Conservation (phyloP, 164 flowering plant genomes). For the Santalum album region DNA sequence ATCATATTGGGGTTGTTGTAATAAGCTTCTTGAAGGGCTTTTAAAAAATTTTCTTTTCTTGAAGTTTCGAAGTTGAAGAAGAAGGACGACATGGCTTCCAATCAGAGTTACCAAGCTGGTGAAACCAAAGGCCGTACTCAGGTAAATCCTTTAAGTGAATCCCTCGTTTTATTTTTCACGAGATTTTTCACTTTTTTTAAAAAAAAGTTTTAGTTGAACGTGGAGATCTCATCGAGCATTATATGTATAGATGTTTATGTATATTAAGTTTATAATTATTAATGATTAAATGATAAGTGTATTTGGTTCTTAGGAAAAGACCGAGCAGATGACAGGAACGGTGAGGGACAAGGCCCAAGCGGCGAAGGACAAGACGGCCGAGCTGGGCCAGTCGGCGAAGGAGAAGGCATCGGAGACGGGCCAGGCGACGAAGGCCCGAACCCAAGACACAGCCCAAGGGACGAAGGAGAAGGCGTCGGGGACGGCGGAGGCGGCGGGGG, state of each 20-base stretch:
- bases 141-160: constrained; percentile 14
- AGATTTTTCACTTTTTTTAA: background rate
- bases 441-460: background rate
- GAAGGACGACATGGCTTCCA: too few relatives aligned
- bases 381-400: constrained; percentile 15
- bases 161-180: background rate
- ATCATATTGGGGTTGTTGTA: too few relatives aligned
- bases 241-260: too few relatives aligned
- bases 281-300: too few relatives aligned
- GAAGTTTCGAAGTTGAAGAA: too few relatives aligned
- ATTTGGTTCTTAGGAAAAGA: constrained; percentile 22
- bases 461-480: constrained; percentile 26
- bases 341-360: constrained; percentile 14
- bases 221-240: too few relatives aligned
- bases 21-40: too few relatives aligned
- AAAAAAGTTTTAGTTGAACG: too few relatives aligned
- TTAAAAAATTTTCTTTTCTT: too few relatives aligned
- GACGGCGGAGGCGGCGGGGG: background rate
- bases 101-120: constrained; percentile 43
- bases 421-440: constrained; percentile 5
- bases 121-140: constrained; percentile 43
- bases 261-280: too few relatives aligned
- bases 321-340: constrained; percentile 21
- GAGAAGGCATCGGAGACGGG: constrained; percentile 23
- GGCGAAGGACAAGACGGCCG: constrained; percentile 12